Evolutionary conservation across 2,329 filamentous ascomycete species (phyloP), one percentile per base, ranked within the genome.

Genomic region (Fusarium musae): DNA sequence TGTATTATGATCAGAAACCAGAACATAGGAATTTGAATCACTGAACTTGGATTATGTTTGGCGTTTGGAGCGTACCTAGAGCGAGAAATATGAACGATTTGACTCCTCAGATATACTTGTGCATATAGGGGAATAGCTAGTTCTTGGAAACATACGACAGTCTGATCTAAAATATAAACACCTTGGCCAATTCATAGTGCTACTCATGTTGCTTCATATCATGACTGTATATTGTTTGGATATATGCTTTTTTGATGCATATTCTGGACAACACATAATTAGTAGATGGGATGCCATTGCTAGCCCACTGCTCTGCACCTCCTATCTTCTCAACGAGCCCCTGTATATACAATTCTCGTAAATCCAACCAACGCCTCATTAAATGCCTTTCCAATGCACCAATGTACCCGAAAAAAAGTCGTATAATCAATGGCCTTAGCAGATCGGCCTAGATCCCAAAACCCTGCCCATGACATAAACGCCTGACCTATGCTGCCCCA

Each of bases 401-500:
- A 30, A 23, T 64, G 47, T 50, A 68, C 56, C 59, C 59, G 42
- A 30, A 43, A 70, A 53, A 70, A 49, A 59, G 46, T 73, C 59
- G 49, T 66, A 58, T 63, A 62, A 72, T 61, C 53, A 61, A 63
- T 64, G 46, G 50, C 58, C 56, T 26, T 52, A 49, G 58, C 64
- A 53, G 74, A 69, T 70, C 66, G 63, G 66, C 65, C 60, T 49
- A 42, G 61, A 68, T 73, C 58, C 62, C 59, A 65, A 68, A 63
- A 63, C 30, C 59, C 46, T 64, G 56, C 52, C 65, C 56, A 52
- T 42, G 19, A 73, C 59, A 75, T 53, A 73, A 79, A 80, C 79
- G 78, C 79, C 79, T 54, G 67, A 77, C 77, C 75, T 72, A 80
- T 80, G 78, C 72, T 74, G 69, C 59, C 37, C 56, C 66, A 70